A percentile compares a stretch with the other conserved stretches of the same genome.
phyloP scores from a whole-genome alignment of 441 rosid genomes.

The Mallotus japonicus region DNA sequence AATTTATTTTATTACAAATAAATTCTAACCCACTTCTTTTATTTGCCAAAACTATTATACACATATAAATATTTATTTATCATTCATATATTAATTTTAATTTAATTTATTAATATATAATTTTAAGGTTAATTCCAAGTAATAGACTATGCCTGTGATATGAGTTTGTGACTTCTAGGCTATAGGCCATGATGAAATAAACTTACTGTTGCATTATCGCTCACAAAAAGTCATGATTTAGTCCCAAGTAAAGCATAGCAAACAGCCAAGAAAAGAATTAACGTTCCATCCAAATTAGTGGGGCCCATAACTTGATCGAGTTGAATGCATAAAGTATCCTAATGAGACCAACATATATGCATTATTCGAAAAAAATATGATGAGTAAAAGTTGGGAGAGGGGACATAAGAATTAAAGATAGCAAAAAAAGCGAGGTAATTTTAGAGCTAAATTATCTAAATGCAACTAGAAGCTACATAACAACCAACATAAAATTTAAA shows the following conservation, averaged over 20 bases:
- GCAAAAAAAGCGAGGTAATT: too few relatives aligned
- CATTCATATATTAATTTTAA: too few relatives aligned
- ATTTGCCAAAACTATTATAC: too few relatives aligned
- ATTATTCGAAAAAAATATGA: background rate
- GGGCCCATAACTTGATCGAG: background rate
- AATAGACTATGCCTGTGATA: background rate
- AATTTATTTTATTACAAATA: too few relatives aligned
- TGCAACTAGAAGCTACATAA: too few relatives aligned
- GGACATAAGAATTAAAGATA: background rate
- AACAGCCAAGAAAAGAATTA: background rate
- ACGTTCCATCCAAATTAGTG: background rate
- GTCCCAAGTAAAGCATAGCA: background rate
- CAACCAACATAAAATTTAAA: too few relatives aligned
- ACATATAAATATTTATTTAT: too few relatives aligned
- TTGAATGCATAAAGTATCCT: background rate
- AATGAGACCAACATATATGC: background rate
- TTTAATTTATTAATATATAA: too few relatives aligned
- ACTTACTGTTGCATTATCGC: background rate
- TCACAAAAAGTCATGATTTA: background rate
- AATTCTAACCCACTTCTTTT: too few relatives aligned
- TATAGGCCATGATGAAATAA: background rate
- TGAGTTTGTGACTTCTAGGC: background rate
- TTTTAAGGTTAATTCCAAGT: too few relatives aligned
- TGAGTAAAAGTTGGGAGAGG: background rate
- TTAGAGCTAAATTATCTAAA: too few relatives aligned